Conservation (phyloP, 2,329 filamentous ascomycete genomes). For the Neonectria punicea region DNA sequence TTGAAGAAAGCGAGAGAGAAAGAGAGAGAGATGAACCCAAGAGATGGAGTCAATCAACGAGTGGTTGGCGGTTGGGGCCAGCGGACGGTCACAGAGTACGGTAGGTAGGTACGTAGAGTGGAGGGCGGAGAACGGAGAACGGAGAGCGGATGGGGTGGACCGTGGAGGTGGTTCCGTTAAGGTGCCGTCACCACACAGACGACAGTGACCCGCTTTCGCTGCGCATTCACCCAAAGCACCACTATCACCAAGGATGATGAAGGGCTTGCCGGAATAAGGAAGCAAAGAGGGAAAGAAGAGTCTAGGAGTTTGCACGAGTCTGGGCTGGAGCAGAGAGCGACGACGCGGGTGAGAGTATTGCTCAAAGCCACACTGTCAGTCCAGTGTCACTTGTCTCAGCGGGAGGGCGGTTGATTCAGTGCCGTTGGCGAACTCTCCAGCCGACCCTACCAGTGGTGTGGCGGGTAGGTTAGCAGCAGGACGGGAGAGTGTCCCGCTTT, state of each 20-base stretch:
- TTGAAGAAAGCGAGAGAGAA: constrained; percentile 1
- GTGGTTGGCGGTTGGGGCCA: constrained; percentile 30
- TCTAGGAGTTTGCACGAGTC: background rate
- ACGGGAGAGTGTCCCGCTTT: background rate
- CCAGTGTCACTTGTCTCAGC: background rate
- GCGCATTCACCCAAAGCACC: constrained; percentile 14
- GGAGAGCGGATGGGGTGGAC: constrained; percentile 27
- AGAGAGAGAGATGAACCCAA: background rate
- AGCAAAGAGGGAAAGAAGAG: background rate
- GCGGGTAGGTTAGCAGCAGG: background rate
- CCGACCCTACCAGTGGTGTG: background rate
- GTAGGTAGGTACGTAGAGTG: constrained; percentile 25
- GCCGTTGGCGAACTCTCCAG: constrained; percentile 1
- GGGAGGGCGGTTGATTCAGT: constrained; percentile 11
- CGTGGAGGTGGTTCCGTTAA: constrained; percentile 37
- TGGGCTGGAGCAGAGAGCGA: background rate
- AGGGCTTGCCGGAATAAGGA: background rate
- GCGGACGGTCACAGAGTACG: constrained; percentile 10
- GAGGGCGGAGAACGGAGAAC: constrained; percentile 36
- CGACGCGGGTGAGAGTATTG: background rate
- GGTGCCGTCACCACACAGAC: constrained; percentile 41
- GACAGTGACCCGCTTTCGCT: constrained; percentile 25
- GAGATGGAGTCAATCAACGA: constrained; percentile 24
- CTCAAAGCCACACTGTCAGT: background rate
- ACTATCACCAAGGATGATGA: background rate